Conservation (phyloP, 768 basidiomycete genomes). For the Galerina sulciceps region DNA sequence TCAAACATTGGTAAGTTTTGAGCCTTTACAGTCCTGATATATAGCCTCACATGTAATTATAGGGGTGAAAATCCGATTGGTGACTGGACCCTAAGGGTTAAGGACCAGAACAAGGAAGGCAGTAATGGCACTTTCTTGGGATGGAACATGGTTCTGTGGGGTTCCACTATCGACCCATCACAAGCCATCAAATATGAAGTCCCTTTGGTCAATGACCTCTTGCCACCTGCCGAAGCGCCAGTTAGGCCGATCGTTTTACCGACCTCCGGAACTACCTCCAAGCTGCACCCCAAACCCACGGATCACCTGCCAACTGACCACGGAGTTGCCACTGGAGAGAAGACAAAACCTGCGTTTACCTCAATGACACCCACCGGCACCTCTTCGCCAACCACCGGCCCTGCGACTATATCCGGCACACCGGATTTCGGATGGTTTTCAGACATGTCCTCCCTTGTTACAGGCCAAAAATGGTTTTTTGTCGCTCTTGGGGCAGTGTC, state of each 20-base stretch:
- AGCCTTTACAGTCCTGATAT: conserved; percentile 2
- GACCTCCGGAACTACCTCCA: conserved; percentile 37
- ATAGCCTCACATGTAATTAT: conserved; percentile 16
- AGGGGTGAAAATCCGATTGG: conserved; percentile 96
- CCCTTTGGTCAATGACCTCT: conserved; percentile 51
- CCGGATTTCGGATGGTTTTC: conserved; percentile 88
- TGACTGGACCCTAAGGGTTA: conserved; percentile 87
- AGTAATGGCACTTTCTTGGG: conserved; percentile 75
- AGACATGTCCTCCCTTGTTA: conserved; percentile 72
- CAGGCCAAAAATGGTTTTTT: conserved; percentile 88
- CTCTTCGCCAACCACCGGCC: conserved; percentile 27
- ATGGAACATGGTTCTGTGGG: conserved; percentile 95
- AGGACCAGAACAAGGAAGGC: conserved; percentile 68
- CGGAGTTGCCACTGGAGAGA: conserved; percentile 78
- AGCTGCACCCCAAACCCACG: conserved; percentile 83
- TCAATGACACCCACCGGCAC: conserved; percentile 29
- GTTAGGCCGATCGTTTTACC: conserved; percentile 37
- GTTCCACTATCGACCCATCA: conserved; percentile 76
- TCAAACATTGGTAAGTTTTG: conserved; percentile 89
- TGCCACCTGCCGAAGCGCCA: conserved; percentile 46
- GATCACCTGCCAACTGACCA: conserved; percentile 88
- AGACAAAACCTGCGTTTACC: conserved; percentile 73
- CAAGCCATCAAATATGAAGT: conserved; percentile 67
- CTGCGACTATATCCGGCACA: conserved; percentile 53
- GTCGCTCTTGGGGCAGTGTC: conserved; percentile 80